These are phyloP conservation scores for Diutina neorugosa DNA, from an alignment of 1,139 yeast genomes.

Conservation along the genomic window DNA sequence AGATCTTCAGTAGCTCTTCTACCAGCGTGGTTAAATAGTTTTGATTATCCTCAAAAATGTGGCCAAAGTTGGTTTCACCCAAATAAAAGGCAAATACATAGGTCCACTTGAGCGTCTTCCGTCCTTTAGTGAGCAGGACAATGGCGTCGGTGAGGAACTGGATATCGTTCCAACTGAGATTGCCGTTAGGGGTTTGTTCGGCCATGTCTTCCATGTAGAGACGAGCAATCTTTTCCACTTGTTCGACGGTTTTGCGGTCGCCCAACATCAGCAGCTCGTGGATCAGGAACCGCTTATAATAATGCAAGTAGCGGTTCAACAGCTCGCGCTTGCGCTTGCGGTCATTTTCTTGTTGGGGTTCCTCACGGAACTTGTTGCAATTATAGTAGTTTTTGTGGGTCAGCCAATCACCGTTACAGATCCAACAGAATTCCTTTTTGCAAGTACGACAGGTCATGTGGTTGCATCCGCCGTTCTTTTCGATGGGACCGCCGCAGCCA, in stretches of 20 bases:
- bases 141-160: slow-evolving; percentile 73
- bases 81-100: slow-evolving; percentile 73
- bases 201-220: slow-evolving; percentile 44
- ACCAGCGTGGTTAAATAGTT: slow-evolving; percentile 60
- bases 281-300: slow-evolving; percentile 60
- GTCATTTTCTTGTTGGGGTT: slow-evolving; percentile 24
- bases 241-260: slow-evolving; percentile 51
- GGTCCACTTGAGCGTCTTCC: slow-evolving; percentile 83
- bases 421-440: slow-evolving; percentile 81
- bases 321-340: slow-evolving; percentile 23
- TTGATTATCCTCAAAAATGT: slow-evolving; percentile 67
- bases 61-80: slow-evolving; percentile 33
- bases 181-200: slow-evolving; percentile 12
- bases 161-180: slow-evolving; percentile 81
- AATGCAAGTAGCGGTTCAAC: slow-evolving; percentile 62
- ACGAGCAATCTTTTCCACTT: slow-evolving; percentile 54
- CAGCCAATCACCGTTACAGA: slow-evolving; percentile 70
- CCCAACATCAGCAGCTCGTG: slow-evolving; percentile 72
- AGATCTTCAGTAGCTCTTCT: slow-evolving; percentile 62
- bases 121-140: slow-evolving; percentile 48
- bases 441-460: slow-evolving; percentile 89
- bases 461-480: slow-evolving; percentile 91
- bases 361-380: slow-evolving; percentile 42
- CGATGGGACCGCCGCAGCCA: slow-evolving; percentile 43
- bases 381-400: slow-evolving; percentile 54